Percentiles rank a stretch among this genome's conserved stretches.
These are phyloP conservation scores for Colletotrichum noveboracense DNA, from an alignment of 2,329 filamentous ascomycete genomes.

Conservation along the genomic window DNA sequence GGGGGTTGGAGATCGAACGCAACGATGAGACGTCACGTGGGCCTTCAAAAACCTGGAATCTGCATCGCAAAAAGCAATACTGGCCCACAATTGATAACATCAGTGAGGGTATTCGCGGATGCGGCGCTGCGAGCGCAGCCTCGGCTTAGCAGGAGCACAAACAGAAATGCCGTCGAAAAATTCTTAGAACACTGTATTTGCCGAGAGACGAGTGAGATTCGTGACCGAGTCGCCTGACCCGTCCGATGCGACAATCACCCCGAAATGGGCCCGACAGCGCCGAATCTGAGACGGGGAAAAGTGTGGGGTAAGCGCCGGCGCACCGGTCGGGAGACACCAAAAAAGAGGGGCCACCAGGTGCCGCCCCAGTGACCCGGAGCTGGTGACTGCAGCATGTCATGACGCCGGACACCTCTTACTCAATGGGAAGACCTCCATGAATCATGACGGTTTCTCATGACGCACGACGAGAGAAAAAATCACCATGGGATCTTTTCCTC, in stretches of 20 bases:
- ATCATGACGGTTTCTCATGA: slow-evolving; percentile 6
- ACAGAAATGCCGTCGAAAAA: background rate
- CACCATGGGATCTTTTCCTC: background rate
- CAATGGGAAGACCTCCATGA: background rate
- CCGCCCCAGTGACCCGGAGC: slow-evolving; percentile 15
- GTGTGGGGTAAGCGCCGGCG: slow-evolving; percentile 19
- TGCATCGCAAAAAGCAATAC: background rate
- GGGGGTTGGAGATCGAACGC: background rate
- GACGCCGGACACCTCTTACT: background rate
- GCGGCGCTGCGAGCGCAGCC: background rate
- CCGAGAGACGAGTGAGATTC: background rate
- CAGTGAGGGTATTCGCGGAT: background rate
- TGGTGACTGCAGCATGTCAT: slow-evolving; percentile 8
- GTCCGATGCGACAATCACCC: background rate
- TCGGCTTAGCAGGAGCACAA: background rate
- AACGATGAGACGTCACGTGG: background rate
- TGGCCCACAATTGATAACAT: background rate
- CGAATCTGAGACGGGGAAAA: background rate
- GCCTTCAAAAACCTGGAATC: background rate
- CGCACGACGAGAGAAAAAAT: background rate
- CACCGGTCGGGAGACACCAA: background rate
- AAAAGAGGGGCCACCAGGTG: background rate
- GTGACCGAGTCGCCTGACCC: slow-evolving; percentile 16
- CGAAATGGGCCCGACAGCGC: slow-evolving; percentile 6
- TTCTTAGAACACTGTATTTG: background rate